phyloP scores from a whole-genome alignment of 2,329 filamentous ascomycete genomes.

The Leptographium flavum region DNA sequence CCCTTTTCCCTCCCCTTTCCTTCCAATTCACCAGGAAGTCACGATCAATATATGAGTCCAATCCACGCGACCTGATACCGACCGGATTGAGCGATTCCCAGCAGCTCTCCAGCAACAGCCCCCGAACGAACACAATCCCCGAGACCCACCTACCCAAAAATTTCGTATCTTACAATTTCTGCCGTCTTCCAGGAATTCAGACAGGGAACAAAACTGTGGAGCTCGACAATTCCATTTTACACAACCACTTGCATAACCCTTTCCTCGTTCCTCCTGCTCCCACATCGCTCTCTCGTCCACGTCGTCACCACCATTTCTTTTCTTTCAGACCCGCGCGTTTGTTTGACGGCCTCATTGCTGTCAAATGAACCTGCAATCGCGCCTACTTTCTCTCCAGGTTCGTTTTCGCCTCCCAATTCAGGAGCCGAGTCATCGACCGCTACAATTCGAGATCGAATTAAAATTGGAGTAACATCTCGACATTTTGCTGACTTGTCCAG shows the following conservation, averaged over 20 bases:
- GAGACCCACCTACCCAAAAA: neutral
- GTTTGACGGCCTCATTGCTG: slow-evolving; percentile 72
- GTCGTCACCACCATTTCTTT: neutral
- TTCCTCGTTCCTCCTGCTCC: neutral
- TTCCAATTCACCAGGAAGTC: no score
- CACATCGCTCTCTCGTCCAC: slow-evolving; percentile 7
- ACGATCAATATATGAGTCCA: no score
- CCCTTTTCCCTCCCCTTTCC: no score
- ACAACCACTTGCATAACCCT: neutral
- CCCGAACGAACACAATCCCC: neutral
- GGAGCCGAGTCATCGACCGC: neutral
- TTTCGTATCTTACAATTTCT: slow-evolving; percentile 11
- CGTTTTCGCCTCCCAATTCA: slow-evolving; percentile 17
- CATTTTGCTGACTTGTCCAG: slow-evolving; percentile 18
- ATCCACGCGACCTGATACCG: no score
- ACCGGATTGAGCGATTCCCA: no score
- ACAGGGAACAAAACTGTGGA: neutral
- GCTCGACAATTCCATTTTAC: neutral
- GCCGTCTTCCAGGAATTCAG: slow-evolving; percentile 5
- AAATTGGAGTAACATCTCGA: no score
- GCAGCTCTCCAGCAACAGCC: no score
- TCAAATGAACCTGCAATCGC: slow-evolving; percentile 97
- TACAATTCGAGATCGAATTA: no score
- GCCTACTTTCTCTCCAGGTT: slow-evolving; percentile 49
- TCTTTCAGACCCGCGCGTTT: slow-evolving; percentile 54